phyloP scores from a whole-genome alignment of 371 early-diverging fungal genomes.

The Mucor plumbeus region DNA sequence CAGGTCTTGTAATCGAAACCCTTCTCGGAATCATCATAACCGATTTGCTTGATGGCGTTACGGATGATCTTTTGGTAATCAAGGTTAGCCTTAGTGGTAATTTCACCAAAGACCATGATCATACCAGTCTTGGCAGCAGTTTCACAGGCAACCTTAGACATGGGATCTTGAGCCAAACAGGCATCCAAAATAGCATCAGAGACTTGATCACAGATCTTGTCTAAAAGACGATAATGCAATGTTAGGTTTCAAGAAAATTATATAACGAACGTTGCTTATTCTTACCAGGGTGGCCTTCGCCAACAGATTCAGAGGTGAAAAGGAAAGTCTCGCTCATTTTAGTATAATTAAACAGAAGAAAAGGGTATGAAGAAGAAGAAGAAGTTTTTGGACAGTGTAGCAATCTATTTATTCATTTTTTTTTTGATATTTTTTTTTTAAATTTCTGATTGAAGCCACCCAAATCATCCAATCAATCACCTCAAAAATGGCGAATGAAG shows the following conservation, averaged over 20 bases:
- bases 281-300: slow-evolving; percentile 98
- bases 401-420: slow-evolving; percentile 12
- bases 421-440: slow-evolving; percentile 10
- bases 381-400: neutral
- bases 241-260: neutral
- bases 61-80: slow-evolving; percentile 99
- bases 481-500: slow-evolving; percentile 10
- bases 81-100: slow-evolving; percentile 96
- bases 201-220: slow-evolving; percentile 99
- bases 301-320: slow-evolving; percentile 99
- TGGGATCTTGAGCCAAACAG: slow-evolving; percentile 93
- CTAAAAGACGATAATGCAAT: slow-evolving; percentile 42
- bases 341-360: slow-evolving; percentile 8
- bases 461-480: slow-evolving; percentile 13
- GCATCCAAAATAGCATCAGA: slow-evolving; percentile 99
- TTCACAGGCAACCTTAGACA: slow-evolving; percentile 99
- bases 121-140: slow-evolving; percentile 99
- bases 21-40: slow-evolving; percentile 97
- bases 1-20: slow-evolving; percentile 99
- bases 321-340: slow-evolving; percentile 78
- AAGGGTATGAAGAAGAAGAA: slow-evolving; percentile 15
- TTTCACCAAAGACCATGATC: slow-evolving; percentile 99
- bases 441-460: slow-evolving; percentile 25
- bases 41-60: slow-evolving; percentile 97
- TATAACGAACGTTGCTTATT: neutral